Percentiles rank a stretch among this genome's conserved stretches.
Conservation (phyloP, 345 rosid species). For the Raphanus raphanistrum region DNA sequence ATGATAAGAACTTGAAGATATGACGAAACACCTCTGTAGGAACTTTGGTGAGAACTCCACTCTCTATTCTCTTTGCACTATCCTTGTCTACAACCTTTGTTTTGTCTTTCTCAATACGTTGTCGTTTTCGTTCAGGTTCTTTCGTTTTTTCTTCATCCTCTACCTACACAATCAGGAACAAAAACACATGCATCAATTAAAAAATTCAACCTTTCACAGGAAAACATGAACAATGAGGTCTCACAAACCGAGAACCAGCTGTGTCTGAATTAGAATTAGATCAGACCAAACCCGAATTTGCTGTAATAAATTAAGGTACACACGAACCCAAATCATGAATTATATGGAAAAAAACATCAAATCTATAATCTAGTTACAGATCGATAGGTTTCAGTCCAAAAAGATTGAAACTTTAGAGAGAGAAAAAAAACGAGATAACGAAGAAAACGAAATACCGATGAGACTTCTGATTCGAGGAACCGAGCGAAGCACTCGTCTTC, state of each 20-base stretch:
- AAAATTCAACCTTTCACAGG: background rate
- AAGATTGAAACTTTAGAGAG: background rate
- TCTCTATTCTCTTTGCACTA: conserved; percentile 51
- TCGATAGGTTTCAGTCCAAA: background rate
- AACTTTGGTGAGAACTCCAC: conserved; percentile 68
- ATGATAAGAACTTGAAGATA: conserved; percentile 87
- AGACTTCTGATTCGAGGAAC: conserved; percentile 80
- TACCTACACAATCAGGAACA: conserved; percentile 36
- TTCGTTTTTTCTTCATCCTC: conserved; percentile 30
- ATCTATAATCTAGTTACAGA: conserved; percentile 1
- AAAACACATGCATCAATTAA: conserved; percentile 5
- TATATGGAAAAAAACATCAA: background rate
- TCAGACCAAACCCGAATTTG: conserved; percentile 5
- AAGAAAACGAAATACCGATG: conserved; percentile 38
- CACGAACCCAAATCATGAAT: background rate
- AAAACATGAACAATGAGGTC: conserved; percentile 1
- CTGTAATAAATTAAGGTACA: background rate
- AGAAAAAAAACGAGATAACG: background rate
- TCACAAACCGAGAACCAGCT: background rate
- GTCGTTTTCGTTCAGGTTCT: conserved; percentile 54
- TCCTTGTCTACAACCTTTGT: conserved; percentile 26
- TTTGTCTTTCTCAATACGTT: conserved; percentile 38
- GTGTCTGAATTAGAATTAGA: background rate
- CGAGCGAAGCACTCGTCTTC: conserved; percentile 68
- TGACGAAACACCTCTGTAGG: conserved; percentile 81